These are phyloP conservation scores for Boletales sp. DNA, from an alignment of 768 basidiomycete genomes.

Conservation along the genomic window DNA sequence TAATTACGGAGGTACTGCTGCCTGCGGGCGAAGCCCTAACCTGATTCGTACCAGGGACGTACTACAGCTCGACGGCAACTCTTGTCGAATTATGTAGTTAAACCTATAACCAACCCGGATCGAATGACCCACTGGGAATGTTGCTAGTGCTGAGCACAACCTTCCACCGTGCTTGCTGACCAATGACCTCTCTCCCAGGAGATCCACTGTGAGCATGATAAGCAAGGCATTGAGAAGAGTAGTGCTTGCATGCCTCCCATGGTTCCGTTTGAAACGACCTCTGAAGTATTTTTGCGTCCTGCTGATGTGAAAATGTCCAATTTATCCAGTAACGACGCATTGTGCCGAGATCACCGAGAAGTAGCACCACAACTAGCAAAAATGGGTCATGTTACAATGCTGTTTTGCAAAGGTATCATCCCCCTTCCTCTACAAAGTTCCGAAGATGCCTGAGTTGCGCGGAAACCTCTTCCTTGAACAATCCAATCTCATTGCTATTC, in stretches of 20 bases:
- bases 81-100: no score
- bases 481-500: constrained; percentile 78
- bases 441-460: constrained; percentile 64
- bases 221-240: background rate
- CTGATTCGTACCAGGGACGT: no score
- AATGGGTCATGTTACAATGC: background rate
- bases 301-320: constrained; percentile 2
- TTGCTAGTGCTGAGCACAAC: background rate
- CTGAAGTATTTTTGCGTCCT: background rate
- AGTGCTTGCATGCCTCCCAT: background rate
- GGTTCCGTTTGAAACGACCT: background rate
- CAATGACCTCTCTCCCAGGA: background rate
- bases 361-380: background rate
- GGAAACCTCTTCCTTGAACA: constrained; percentile 78
- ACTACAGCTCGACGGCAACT: no score
- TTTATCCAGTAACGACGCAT: background rate
- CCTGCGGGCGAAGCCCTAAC: no score
- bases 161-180: background rate
- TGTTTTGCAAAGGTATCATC: constrained; percentile 12
- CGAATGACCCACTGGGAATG: background rate
- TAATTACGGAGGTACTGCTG: background rate
- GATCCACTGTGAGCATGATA: background rate
- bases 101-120: background rate
- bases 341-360: background rate
- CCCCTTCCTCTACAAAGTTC: constrained; percentile 60